phyloP scores from a whole-genome alignment of 176 grass and related monocot species.

The Lolium rigidum region DNA sequence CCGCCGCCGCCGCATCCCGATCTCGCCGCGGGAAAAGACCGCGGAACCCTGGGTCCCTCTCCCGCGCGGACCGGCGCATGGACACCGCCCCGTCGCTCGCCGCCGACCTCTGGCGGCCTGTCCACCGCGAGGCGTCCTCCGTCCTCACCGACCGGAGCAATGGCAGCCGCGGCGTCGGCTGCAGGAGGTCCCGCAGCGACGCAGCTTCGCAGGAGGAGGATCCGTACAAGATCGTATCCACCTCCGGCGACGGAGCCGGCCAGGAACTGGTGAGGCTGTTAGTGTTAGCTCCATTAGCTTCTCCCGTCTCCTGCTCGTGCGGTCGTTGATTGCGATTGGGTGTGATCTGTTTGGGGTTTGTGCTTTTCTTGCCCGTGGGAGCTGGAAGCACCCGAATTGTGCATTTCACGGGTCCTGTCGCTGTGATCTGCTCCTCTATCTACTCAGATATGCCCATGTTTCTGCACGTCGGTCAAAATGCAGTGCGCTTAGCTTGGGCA shows the following conservation, averaged over 20 bases:
- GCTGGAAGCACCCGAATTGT: not conserved
- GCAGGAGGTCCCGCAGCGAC: constrained; percentile 39
- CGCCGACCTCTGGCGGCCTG: constrained; percentile 48
- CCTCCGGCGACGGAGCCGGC: constrained; percentile 47
- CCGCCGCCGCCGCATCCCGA: constrained; percentile 22
- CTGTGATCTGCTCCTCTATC: constrained; percentile 16
- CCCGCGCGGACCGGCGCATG: constrained; percentile 21
- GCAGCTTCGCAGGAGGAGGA: constrained; percentile 61
- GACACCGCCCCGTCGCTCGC: constrained; percentile 31
- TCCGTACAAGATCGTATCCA: constrained; percentile 70
- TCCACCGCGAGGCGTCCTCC: constrained; percentile 54
- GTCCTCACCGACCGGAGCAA: constrained; percentile 67
- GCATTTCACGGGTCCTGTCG: not conserved
- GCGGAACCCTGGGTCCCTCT: constrained; percentile 43
- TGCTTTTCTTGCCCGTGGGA: not conserved
- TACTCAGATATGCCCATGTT: not conserved
- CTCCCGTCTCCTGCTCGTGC: not conserved
- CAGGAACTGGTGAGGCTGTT: constrained; percentile 61
- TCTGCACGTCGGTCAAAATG: not conserved
- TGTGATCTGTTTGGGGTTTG: not conserved
- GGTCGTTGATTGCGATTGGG: constrained; percentile 41
- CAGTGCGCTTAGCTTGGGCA: not conserved
- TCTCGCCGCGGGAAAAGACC: too few relatives aligned
- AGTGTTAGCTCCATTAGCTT: not conserved
- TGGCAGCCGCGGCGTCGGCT: constrained; percentile 30